Base-by-base conservation (phyloP, 2,329 filamentous ascomycete species). In the Colletotrichum cuscutae region DNA sequence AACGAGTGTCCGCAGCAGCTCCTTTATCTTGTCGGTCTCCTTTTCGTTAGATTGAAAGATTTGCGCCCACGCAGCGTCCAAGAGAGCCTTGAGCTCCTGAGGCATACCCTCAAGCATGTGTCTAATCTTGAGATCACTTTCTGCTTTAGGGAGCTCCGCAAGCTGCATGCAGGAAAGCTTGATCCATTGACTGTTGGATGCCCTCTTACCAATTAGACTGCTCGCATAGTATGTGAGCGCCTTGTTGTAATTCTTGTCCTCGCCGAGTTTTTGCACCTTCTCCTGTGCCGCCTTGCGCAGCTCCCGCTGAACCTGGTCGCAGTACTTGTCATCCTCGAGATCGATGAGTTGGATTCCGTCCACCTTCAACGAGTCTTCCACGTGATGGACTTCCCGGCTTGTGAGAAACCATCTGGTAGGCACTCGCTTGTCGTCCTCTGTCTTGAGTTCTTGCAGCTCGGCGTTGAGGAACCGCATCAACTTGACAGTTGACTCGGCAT, bases 151-250 rank as follows among this genome's bases (percentile, higher is more conserved):
- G 4, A 85, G 76, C 22, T 83, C 82, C n/a, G 81, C 77, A 1
- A 85, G 80, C 26, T 84, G 83, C 62, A 84, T 80, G 37, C 81
- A 83, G 1, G 83, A 82, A 3, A 85, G 84, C 30, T 85, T 83
- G 32, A 85, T 84, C 84, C 84, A 85, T 32, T 84, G 83, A 0
- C 82, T 84, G 61, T 84, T 85, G 8, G 84, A 82, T 0, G 84
- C 84, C 37, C 84, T 78, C 46, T 79, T 82, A 0, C 83, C 84
- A 5, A 85, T 83, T 3, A 85, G 76, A 63, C 83, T 85, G 49
- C 82, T 82, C 0, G 81, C 82, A 67, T 83, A 85, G 69, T 84
- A 85, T 5, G 82, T 78, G 2, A 85, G 77, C 1, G 84, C 84
- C 61, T 81, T 83, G 68, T 82, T 85, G 67, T 85, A 85, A 0